Evolutionary conservation across 2,329 filamentous ascomycete genomes (phyloP), one percentile per base, ranked within the genome.

Genomic region (Pyrenochaeta sp.): DNA sequence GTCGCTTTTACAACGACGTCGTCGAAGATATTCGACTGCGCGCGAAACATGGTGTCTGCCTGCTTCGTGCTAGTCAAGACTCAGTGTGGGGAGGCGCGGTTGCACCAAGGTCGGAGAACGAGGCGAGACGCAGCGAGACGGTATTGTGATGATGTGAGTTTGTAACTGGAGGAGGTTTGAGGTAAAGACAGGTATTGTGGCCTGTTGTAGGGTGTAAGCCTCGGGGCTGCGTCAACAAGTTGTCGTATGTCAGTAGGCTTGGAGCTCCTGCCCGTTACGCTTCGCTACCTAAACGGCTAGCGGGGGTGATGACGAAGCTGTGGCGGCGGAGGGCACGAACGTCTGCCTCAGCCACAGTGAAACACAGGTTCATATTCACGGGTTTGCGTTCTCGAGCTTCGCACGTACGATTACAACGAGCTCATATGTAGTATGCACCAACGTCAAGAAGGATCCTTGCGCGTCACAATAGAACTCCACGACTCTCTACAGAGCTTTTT

Each of bases 1-100:
- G 95, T 99, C 74, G 95, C 93, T 81, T 91, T 91, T 73, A 87
- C 89, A 77, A 91, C 86, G 67, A 86, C 86, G 72, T 91, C 88
- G 77, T 91, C 88, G 68, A 90, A 90, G 46, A 85, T 83, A 77
- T 90, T 90, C 75, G 87, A 85, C 78, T 89, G 79, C 32, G 79
- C 77, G 65, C 81, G 79, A 64, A 83, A 83, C 81, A 83, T 83
- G 65, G 42, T 71, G 59, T 56, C 55, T 65, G 67, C 51, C 56
- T 62, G 50, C 40, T 58, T 46, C 39, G 39, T 32, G 45, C 19
- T 34, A 19, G 39, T 45, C 34, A 44, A 24, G 44, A 44, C 46
- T 43, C 47, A 34, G 34, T 46, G 50, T n/a, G 3, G 44, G 56
- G 50, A 37, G 47, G 54, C 30, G 28, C 19, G 42, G 52, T 52